Conservation (phyloP, 176 grass and related monocot genomes). For the Eremochloa ophiuroides region DNA sequence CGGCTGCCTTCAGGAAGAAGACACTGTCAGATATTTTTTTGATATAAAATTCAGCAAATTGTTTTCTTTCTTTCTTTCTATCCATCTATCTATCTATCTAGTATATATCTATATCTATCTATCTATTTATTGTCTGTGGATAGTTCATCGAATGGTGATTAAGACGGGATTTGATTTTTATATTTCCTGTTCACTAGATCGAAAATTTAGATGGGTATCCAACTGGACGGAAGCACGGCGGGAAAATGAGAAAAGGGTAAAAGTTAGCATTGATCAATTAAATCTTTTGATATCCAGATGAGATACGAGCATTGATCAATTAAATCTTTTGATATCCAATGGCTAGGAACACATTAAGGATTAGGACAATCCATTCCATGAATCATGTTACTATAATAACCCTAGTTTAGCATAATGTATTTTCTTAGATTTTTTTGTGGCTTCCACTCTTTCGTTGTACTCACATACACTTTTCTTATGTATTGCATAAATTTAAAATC, state of each 20-base stretch:
- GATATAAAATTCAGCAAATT: not conserved
- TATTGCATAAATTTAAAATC: not conserved
- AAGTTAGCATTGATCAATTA: not conserved
- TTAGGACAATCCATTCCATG: not conserved
- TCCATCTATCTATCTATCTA: not conserved
- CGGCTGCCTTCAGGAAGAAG: not conserved
- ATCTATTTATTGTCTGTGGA: not conserved
- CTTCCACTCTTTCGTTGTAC: too few relatives aligned
- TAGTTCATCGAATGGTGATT: not conserved
- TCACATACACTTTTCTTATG: not conserved
- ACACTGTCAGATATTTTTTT: not conserved
- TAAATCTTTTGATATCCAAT: not conserved
- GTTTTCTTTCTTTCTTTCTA: not conserved
- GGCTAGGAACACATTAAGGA: not conserved
- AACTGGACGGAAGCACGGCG: not conserved
- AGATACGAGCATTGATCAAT: not conserved
- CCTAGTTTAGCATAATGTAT: not conserved
- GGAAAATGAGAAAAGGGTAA: not conserved
- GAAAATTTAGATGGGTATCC: not conserved
- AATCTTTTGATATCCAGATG: not conserved
- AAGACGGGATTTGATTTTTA: not conserved
- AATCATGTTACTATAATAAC: not conserved
- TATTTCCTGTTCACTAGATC: not conserved
- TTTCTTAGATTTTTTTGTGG: too few relatives aligned
- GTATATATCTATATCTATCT: not conserved